Percentiles rank a stretch among this genome's conserved stretches.
Conservation (phyloP, 2,329 filamentous ascomycete species). For the Calonectria honghensis region DNA sequence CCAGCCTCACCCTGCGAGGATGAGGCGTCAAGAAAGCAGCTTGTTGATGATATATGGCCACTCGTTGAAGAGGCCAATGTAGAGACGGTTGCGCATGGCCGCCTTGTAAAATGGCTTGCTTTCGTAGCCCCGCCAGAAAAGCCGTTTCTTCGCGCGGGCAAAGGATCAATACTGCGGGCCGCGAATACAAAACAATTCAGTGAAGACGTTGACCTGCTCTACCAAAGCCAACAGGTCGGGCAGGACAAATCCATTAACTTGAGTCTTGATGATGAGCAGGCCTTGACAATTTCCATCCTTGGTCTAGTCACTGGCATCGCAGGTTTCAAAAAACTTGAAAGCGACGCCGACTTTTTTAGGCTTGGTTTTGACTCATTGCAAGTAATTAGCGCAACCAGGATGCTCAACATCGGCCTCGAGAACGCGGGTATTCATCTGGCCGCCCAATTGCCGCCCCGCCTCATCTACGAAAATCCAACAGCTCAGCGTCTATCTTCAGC, state of each 20-base stretch:
- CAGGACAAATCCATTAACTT: neutral
- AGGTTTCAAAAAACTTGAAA: neutral
- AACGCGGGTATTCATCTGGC: neutral
- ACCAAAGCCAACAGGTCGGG: neutral
- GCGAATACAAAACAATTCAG: neutral
- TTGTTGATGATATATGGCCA: constrained; percentile 67
- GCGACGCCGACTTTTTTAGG: constrained; percentile 11
- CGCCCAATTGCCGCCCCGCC: neutral
- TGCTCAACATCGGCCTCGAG: neutral
- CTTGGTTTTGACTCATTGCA: constrained; percentile 25
- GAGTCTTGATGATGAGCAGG: neutral
- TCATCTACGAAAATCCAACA: constrained; percentile 26
- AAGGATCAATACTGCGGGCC: constrained; percentile 1
- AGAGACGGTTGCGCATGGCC: constrained; percentile 67
- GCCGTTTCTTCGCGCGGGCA: constrained; percentile 17
- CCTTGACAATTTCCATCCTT: constrained; percentile 1
- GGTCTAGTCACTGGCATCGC: neutral
- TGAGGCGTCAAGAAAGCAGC: constrained; percentile 41
- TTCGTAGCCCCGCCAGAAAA: constrained; percentile 54
- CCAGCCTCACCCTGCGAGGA: constrained; percentile 57
- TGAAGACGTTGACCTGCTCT: constrained; percentile 15
- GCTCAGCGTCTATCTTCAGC: neutral
- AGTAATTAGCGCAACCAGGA: neutral
- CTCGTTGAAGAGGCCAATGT: constrained; percentile 65
- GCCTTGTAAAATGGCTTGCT: constrained; percentile 64